Base-by-base conservation (phyloP, 2,329 filamentous ascomycete species). In the Calonectria hawksworthii region DNA sequence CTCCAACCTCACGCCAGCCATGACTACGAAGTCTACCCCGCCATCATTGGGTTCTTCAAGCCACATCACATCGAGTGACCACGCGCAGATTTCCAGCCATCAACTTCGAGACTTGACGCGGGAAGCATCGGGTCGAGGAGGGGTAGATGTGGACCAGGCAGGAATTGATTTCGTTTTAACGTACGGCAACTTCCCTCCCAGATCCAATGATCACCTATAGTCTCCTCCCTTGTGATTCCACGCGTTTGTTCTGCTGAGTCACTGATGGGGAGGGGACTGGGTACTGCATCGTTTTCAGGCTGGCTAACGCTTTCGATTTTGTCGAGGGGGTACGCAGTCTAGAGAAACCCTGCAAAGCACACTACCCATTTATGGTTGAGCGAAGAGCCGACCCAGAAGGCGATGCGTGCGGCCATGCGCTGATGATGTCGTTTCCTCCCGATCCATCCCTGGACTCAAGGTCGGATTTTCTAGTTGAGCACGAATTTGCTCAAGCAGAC, bases 381-480 rank as follows among this genome's bases (percentile, higher is more conserved):
- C 87, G 89, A 79, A 86, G 88, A 70, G 86, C 83, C 79, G 88
- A 92, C 70, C 87, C 90, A 68, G 93, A 94, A 77, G 90, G 90
- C 78, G 92, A 94, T 73, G 89, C 94, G 52, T 96, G 94, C 77
- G 97, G 96, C 51, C 97, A 99, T 84, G 96, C 95, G 6, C 88
- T 99, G 78, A 99, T 99, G 96, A 94, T 95, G 21, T 94, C 94
- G 21, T 98, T 95, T 83, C 96, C 96, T 61, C 95, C 96, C 7
- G 91, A 93, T 77, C 88, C 90, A 4, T 89, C 90, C 73, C 81
- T 86, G 67, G 88, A 90, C 70, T 82, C 90, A 73, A 87, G 86
- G 67, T 79, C 85, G 52, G 87, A 90, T 14, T 86, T 89, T 34
- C 90, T 90, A 0, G 92, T 92, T 80, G 90, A 90, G 32, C 85